A percentile compares a stretch with the other conserved stretches of the same genome.
Evolutionary conservation across 805 yeast species (phyloP).

Genomic region (Wickerhamiella kazuoi): DNA sequence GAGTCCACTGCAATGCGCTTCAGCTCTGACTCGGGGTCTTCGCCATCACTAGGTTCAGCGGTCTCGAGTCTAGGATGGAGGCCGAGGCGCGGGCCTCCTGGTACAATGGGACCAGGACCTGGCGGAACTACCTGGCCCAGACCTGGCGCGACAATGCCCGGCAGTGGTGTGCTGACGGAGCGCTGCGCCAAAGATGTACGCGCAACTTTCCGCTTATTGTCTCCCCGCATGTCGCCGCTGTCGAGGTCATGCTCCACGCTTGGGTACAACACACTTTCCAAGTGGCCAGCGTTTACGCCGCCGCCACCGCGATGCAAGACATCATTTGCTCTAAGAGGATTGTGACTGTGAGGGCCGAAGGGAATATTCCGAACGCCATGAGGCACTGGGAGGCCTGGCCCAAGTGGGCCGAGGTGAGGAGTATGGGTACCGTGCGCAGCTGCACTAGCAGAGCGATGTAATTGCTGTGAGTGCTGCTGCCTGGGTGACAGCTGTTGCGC

Average conservation of each 20-base stretch:
- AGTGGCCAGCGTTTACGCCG: too few species aligned
- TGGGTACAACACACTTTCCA: too few species aligned
- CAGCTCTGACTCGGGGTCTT: slow-evolving; percentile 6
- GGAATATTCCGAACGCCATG: too few species aligned
- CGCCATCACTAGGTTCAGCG: not conserved
- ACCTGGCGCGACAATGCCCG: not conserved
- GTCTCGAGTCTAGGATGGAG: too few species aligned
- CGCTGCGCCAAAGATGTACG: slow-evolving; percentile 1
- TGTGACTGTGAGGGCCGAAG: too few species aligned
- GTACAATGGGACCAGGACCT: not conserved
- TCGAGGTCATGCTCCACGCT: too few species aligned
- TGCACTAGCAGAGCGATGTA: not conserved
- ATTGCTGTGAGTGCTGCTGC: not conserved
- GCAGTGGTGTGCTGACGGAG: not conserved
- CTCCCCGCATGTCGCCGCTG: not conserved
- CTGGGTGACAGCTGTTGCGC: not conserved
- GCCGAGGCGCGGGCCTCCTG: too few species aligned
- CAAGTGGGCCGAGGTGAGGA: slow-evolving; percentile 1
- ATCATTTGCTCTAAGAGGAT: too few species aligned
- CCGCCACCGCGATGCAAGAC: too few species aligned
- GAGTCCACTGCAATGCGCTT: slow-evolving; percentile 6
- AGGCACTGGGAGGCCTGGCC: not conserved
- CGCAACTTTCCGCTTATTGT: not conserved
- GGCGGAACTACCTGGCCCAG: too few species aligned
- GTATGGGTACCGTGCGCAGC: slow-evolving; percentile 1